Base-by-base conservation (phyloP, 352 stramenopile species). In the Phytophthora europaea region DNA sequence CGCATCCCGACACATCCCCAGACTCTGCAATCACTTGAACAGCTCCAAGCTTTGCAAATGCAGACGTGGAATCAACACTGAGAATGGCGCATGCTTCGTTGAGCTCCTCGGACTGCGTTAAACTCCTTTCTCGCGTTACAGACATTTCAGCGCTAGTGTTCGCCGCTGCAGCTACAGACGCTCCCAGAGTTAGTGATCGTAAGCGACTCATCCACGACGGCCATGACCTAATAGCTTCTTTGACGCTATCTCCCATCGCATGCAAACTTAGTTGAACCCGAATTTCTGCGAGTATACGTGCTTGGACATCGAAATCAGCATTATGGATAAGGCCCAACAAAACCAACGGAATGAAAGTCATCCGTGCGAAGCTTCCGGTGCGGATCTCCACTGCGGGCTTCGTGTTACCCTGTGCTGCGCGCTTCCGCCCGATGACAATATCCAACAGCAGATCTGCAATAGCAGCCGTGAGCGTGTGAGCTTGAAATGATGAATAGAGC, bases 171-270 rank as follows among this genome's bases (percentile, higher is more conserved):
- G 53, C 58, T 58, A 73, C 61, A 61, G 56, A 66, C 12, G 76
- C 69, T 28, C 43, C 51, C 56, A 78, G 16, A 18, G 74, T 60
- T 2, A 91, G 69, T 48, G 75, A 80, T 59, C 80, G 73, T 9
- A 93, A 63, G 40, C 80, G 85, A 60, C 73, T 75, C 28, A 94
- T 65, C 88, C 85, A 94, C 15, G 81, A 72, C 31, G 88, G 86
- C 88, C 88, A 94, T 4, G 86, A 91, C 45, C 88, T 77, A 54
- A 94, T 85, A n/a, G 82, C 66, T 74, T 95, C 88, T 61, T 90
- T 88, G 26, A 87, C 67, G 18, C 61, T 86, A 48, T 91, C 80
- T 10, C 84, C 83, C 48, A 79, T 73, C 1, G 78, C 78, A 7
- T 76, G 56, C 10, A 78, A 88, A 18, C 75, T 57, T n/a, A 93